phyloP scores from a whole-genome alignment of 495 filamentous ascomycete genomes.

The Penicillium maclennaniae region DNA sequence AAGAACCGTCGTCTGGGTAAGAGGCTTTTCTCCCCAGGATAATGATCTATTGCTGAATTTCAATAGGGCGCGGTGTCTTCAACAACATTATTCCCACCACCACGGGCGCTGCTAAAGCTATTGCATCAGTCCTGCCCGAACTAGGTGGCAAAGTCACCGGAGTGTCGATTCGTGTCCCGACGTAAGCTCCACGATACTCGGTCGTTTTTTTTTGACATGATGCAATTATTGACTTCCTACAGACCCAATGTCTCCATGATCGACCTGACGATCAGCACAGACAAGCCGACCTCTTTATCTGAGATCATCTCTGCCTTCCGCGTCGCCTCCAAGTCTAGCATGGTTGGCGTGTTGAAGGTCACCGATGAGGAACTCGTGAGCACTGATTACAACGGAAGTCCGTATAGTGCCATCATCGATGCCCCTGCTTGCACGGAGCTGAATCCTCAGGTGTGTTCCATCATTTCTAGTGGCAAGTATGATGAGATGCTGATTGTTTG shows the following conservation, averaged over 20 bases:
- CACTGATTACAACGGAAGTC: conserved; percentile 30
- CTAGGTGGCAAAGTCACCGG: conserved; percentile 33
- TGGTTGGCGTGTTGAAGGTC: conserved; percentile 29
- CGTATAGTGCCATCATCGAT: conserved; percentile 32
- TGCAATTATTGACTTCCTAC: background rate
- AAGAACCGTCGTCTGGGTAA: conserved; percentile 35
- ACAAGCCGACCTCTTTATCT: conserved; percentile 27
- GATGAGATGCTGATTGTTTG: background rate
- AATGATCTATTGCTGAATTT: background rate
- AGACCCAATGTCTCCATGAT: conserved; percentile 40
- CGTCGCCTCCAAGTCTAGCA: conserved; percentile 23
- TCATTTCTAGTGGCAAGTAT: background rate
- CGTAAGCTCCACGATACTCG: conserved; percentile 18
- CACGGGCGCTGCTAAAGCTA: conserved; percentile 34
- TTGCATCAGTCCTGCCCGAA: conserved; percentile 31
- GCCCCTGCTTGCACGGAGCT: conserved; percentile 29
- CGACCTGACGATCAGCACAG: conserved; percentile 33
- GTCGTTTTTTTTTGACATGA: background rate
- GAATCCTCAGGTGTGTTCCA: conserved; percentile 24
- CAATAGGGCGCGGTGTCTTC: conserved; percentile 31
- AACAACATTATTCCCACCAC: conserved; percentile 36
- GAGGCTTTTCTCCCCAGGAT: background rate
- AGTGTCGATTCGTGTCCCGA: conserved; percentile 34
- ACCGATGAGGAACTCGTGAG: conserved; percentile 34
- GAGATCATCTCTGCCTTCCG: conserved; percentile 34